These are phyloP conservation scores for Closterium sp. DNA, from an alignment of 139 green algal species.

Conservation along the genomic window DNA sequence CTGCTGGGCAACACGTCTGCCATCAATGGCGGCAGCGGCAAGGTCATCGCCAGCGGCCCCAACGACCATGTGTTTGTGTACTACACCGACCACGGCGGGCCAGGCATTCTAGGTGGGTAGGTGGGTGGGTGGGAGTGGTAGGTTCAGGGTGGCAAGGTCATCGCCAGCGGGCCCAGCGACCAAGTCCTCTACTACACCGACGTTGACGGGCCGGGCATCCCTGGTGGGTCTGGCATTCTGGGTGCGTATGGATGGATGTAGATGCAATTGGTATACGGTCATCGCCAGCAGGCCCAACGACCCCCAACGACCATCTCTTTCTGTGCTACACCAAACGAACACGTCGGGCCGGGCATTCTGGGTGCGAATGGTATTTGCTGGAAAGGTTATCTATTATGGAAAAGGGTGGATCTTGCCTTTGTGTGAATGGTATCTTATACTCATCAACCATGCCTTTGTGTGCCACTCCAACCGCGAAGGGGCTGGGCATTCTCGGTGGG, in stretches of 20 bases:
- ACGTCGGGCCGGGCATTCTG: slow-evolving; percentile 76
- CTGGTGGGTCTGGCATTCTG: slow-evolving; percentile 59
- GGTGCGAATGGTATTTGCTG: slow-evolving; percentile 45
- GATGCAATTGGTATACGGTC: slow-evolving; percentile 31
- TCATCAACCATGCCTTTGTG: no score
- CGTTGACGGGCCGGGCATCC: slow-evolving; percentile 73
- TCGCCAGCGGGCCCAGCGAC: slow-evolving; percentile 70
- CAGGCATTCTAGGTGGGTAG: slow-evolving; percentile 75
- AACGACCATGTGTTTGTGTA: slow-evolving; percentile 77
- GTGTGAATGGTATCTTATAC: no score
- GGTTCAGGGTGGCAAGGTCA: slow-evolving; percentile 58
- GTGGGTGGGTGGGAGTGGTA: no score
- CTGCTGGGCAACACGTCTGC: slow-evolving; percentile 68
- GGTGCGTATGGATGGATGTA: slow-evolving; percentile 18
- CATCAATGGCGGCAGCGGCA: slow-evolving; percentile 49
- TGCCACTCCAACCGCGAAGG: no score
- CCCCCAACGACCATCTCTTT: slow-evolving; percentile 72
- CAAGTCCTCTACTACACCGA: slow-evolving; percentile 80
- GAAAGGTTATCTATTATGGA: no score
- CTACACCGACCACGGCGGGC: slow-evolving; percentile 77
- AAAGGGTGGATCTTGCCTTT: no score
- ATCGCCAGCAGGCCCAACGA: slow-evolving; percentile 64
- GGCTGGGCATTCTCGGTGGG: no score
- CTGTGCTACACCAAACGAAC: slow-evolving; percentile 78
- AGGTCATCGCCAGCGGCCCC: slow-evolving; percentile 64